Evolutionary conservation across 2,329 filamentous ascomycete species (phyloP).

Genomic region (Aspergillus brasiliensis): DNA sequence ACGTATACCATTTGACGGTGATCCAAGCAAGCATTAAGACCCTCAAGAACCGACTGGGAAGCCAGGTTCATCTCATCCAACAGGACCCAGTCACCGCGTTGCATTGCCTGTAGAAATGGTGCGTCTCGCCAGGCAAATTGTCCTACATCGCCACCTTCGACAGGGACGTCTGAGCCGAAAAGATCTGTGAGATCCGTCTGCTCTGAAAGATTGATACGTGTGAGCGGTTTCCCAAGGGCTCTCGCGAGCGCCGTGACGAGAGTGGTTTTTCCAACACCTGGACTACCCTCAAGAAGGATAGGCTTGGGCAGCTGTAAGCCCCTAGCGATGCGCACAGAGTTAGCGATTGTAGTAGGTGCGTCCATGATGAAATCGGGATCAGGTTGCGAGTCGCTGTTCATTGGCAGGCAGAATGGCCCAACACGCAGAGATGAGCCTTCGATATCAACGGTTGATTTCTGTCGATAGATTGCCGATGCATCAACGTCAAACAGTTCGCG

Average conservation of each 20-base stretch:
- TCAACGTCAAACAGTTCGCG: constrained; percentile 66
- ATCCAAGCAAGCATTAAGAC: constrained; percentile 92
- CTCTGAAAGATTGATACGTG: constrained; percentile 94
- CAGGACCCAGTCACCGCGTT: constrained; percentile 92
- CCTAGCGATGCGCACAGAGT: constrained; percentile 86
- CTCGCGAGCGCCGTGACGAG: constrained; percentile 82
- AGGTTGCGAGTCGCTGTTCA: constrained; percentile 51
- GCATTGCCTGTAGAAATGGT: constrained; percentile 94
- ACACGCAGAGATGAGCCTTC: constrained; percentile 62
- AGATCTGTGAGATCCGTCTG: constrained; percentile 97
- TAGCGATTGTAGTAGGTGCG: constrained; percentile 85
- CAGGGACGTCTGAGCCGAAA: constrained; percentile 93
- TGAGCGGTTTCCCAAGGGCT: constrained; percentile 77
- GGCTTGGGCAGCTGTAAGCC: constrained; percentile 88
- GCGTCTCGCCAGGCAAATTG: constrained; percentile 95
- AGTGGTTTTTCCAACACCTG: constrained; percentile 97
- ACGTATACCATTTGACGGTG: constrained; percentile 95
- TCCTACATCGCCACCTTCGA: constrained; percentile 87
- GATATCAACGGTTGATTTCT: constrained; percentile 61
- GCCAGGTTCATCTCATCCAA: constrained; percentile 99
- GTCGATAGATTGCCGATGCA: constrained; percentile 66
- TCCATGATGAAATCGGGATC: constrained; percentile 74
- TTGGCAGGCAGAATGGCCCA: constrained; percentile 72
- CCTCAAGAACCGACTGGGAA: constrained; percentile 94
- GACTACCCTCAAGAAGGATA: constrained; percentile 91